Evolutionary conservation across 345 rosid species (phyloP), one percentile per base, ranked within the genome.

Genomic region (Nasturtium officinale): DNA sequence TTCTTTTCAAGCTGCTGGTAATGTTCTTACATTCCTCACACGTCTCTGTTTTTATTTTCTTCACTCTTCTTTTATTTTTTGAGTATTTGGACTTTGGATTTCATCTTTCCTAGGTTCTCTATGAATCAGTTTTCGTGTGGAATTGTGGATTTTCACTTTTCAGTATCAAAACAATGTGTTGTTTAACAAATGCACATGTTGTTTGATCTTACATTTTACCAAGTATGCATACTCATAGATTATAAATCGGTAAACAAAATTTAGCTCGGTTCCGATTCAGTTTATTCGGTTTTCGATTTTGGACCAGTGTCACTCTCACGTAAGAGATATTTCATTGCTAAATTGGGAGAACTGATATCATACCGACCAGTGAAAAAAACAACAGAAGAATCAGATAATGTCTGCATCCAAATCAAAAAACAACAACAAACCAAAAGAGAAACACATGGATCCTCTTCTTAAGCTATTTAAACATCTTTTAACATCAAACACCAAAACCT

Each of bases 401-500:
- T 43, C 47, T 28, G 25, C 28, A 17, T 51, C 20, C 53, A 61
- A 48, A 35, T 59, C 9, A 33, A 46, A 46, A 72, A 40, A 7
- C 52, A 42, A 12, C 57, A 40, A 25, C 10, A 37, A 61, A 30
- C 65, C 33, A 20, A 13, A 61, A 7, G 13, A 11, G 13, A 43
- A 11, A 43, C n/a, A 45, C 23, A 72, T 6, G 7, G 15, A 54
- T 72, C 32, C 38, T 3, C 21, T 51, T 3, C 21, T 51, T 30
- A 7, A 42, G 43, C 52, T 37, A 61, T 13, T 12, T 37, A 37
- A 26, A 42, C 63, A 74, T 67, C 68, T 13, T 12, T 37, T 25
- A 26, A 42, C 63, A 74, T 67, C 68, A 67, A 60, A 60, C 48
- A 76, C 64, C 40, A 32, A 16, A 43, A 21, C 55, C 74, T 52